Percentiles rank a stretch among this genome's conserved stretches.
Evolutionary conservation across 2,329 filamentous ascomycete species (phyloP).

Genomic region (Helicocarpus griseus): DNA sequence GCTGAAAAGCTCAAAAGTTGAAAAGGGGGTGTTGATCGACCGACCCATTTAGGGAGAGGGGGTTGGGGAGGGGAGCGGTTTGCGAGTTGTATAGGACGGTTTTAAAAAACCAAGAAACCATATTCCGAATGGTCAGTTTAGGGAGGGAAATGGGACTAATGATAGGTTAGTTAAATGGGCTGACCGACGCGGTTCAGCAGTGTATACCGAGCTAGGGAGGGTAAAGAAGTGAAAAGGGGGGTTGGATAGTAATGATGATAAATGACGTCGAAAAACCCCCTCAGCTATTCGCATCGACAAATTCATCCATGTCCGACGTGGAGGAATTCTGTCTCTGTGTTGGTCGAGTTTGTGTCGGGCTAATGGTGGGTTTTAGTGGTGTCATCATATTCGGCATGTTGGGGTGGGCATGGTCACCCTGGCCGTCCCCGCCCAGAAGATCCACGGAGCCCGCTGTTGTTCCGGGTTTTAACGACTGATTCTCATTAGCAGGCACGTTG

Average conservation of each 20-base stretch:
- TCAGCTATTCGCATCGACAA: conserved; percentile 33
- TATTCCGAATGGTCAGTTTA: too few species aligned
- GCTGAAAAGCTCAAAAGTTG: too few species aligned
- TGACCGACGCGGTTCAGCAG: too few species aligned
- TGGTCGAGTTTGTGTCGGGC: conserved; percentile 10
- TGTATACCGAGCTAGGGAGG: neutral
- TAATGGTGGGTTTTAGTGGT: conserved; percentile 12
- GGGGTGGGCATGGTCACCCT: conserved; percentile 1
- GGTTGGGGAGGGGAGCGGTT: too few species aligned
- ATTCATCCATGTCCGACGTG: conserved; percentile 31
- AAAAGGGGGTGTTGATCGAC: too few species aligned
- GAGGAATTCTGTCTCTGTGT: conserved; percentile 30
- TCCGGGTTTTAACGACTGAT: neutral
- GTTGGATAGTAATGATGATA: too few species aligned
- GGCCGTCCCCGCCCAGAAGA: conserved; percentile 11
- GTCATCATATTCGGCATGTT: conserved; percentile 12
- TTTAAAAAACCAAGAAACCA: too few species aligned
- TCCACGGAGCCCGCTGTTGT: conserved; percentile 6
- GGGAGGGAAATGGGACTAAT: too few species aligned
- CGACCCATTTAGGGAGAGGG: too few species aligned
- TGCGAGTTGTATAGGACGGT: too few species aligned
- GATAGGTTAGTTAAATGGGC: too few species aligned
- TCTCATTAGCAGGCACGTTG: neutral
- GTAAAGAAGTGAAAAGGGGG: neutral
- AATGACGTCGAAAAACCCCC: neutral